A percentile compares a stretch with the other conserved stretches of the same genome.
These are phyloP conservation scores for Serendipita sp. DNA, from an alignment of 768 basidiomycete species.

Conservation along the genomic window DNA sequence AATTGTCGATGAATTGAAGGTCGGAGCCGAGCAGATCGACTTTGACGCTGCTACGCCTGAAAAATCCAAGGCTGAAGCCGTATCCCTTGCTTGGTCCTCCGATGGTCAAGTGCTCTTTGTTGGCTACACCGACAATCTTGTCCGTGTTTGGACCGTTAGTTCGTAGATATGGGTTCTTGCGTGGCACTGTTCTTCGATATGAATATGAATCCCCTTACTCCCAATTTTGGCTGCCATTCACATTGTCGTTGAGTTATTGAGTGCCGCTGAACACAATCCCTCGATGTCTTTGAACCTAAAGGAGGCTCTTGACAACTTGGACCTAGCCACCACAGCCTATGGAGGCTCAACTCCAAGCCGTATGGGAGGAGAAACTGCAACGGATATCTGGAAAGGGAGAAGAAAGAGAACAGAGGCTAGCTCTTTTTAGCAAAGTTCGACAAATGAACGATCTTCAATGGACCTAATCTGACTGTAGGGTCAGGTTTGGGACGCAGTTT, in stretches of 20 bases:
- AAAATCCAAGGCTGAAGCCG: conserved; percentile 62
- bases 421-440: neutral
- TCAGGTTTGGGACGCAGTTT: neutral
- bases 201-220: neutral
- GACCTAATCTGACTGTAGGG: neutral
- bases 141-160: conserved; percentile 82
- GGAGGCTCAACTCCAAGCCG: neutral
- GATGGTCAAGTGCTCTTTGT: conserved; percentile 96
- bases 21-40: conserved; percentile 56
- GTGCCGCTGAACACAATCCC: no score
- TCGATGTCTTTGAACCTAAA: neutral
- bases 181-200: no score
- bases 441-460: neutral
- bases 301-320: neutral
- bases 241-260: no score
- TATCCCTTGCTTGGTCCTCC: conserved; percentile 95
- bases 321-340: neutral
- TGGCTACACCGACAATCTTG: conserved; percentile 88
- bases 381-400: neutral
- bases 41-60: conserved; percentile 44
- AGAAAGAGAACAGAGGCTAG: neutral
- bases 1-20: conserved; percentile 97
- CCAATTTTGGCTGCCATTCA: neutral
- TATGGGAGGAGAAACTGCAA: neutral
- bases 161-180: conserved; percentile 16